Conservation (phyloP, 1,284 basidiomycete genomes). For the Trichosporon sp. region DNA sequence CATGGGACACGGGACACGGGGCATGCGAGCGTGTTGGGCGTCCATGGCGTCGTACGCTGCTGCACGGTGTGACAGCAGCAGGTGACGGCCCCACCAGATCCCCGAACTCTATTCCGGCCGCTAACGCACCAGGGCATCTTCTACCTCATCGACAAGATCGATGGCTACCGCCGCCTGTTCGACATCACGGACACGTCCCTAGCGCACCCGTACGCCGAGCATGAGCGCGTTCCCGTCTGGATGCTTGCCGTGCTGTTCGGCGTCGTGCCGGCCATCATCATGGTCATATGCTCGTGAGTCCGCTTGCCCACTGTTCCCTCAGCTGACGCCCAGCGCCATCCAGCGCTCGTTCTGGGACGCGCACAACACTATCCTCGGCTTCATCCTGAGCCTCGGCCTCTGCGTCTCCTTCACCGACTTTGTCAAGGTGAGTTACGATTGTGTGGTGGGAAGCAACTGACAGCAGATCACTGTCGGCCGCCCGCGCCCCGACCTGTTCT, state of each 20-base stretch:
- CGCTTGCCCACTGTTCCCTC: not conserved
- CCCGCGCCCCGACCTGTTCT: slow-evolving; percentile 78
- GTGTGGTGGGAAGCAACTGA: not conserved
- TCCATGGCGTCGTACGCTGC: not conserved
- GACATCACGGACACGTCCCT: slow-evolving; percentile 70
- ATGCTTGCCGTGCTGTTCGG: slow-evolving; percentile 65
- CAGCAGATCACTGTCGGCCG: slow-evolving; percentile 65
- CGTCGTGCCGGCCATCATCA: slow-evolving; percentile 64
- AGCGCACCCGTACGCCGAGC: slow-evolving; percentile 64
- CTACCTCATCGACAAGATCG: slow-evolving; percentile 66
- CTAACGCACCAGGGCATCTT: slow-evolving; percentile 54
- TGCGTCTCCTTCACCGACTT: slow-evolving; percentile 70
- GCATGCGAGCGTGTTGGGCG: not conserved
- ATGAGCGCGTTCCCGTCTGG: slow-evolving; percentile 77
- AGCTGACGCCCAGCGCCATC: slow-evolving; percentile 49
- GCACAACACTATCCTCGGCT: slow-evolving; percentile 72
- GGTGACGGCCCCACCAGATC: not conserved
- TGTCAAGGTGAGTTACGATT: slow-evolving; percentile 55
- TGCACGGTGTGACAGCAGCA: not conserved
- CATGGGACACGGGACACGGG: no score
- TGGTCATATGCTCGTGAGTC: slow-evolving; percentile 60
- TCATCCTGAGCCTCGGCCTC: slow-evolving; percentile 34
- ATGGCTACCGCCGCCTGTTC: slow-evolving; percentile 79
- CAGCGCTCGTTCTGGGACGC: slow-evolving; percentile 81
- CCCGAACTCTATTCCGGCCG: not conserved